Evolutionary conservation across 257 asterid genomes (phyloP).

Genomic region (Forsythia viridissima): DNA sequence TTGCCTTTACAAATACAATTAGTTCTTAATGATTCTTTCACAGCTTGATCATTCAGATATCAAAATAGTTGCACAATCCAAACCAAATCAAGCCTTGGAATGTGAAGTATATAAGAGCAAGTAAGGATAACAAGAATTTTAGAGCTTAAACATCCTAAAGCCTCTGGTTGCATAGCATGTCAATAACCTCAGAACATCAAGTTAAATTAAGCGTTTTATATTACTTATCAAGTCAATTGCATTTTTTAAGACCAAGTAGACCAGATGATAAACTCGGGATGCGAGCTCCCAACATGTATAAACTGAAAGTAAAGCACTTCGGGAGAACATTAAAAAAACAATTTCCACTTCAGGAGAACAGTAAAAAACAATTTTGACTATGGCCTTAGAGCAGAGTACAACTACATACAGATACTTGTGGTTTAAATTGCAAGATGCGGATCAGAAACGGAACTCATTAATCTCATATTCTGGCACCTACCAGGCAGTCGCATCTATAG

Average conservation of each 20-base stretch:
- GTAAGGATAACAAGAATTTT: not conserved
- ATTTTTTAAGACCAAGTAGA: not conserved
- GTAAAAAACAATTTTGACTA: not conserved
- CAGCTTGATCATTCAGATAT: not conserved
- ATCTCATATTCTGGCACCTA: not conserved
- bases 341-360: not conserved
- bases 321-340: not conserved
- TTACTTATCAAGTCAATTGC: not conserved
- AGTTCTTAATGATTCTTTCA: not conserved
- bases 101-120: too few species aligned
- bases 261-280: not conserved
- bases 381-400: not conserved
- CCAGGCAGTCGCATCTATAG: not conserved
- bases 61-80: not conserved
- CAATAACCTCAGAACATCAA: not conserved
- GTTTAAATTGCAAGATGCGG: not conserved
- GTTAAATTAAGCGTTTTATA: too few species aligned
- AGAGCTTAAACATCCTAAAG: not conserved
- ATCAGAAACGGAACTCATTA: not conserved
- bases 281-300: not conserved
- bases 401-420: not conserved
- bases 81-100: not conserved
- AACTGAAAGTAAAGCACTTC: not conserved
- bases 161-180: not conserved
- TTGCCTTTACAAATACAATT: too few species aligned